Evolutionary conservation across 345 rosid species (phyloP).

Genomic region (rapeseed (Brassica napus)): DNA sequence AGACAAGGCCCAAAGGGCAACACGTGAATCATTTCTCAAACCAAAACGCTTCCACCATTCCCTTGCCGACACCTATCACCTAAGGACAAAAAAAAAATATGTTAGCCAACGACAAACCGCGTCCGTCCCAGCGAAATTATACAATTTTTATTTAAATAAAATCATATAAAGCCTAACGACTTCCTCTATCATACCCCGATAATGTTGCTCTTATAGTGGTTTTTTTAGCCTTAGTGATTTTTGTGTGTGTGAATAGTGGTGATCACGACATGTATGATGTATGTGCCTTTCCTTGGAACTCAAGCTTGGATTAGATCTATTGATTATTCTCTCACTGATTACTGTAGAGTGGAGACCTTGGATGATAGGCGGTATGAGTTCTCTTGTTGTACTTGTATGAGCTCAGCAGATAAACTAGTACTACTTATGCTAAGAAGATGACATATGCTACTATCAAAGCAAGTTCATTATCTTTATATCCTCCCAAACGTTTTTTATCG

Average conservation of each 20-base stretch:
- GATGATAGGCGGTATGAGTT: conserved; percentile 34
- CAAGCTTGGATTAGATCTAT: conserved; percentile 65
- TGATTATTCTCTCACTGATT: conserved; percentile 52
- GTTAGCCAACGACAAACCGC: too few relatives aligned
- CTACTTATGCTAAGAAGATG: conserved; percentile 52
- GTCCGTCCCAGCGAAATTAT: too few relatives aligned
- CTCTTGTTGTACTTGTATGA: conserved; percentile 1
- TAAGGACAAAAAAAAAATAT: too few relatives aligned
- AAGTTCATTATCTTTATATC: not conserved
- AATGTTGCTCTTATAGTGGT: too few relatives aligned
- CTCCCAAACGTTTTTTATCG: not conserved
- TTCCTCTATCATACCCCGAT: too few relatives aligned
- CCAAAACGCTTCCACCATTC: too few relatives aligned
- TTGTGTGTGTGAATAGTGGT: conserved; percentile 43
- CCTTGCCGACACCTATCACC: too few relatives aligned
- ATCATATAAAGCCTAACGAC: too few relatives aligned
- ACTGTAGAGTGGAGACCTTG: conserved; percentile 57
- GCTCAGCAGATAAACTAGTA: conserved; percentile 53
- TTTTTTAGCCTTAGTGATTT: too few relatives aligned
- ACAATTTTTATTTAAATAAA: too few relatives aligned
- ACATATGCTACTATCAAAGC: conserved; percentile 51
- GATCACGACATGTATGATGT: conserved; percentile 50
- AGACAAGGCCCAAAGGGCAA: too few relatives aligned
- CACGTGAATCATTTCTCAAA: too few relatives aligned
- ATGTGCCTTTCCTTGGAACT: conserved; percentile 48